A percentile compares a stretch with the other conserved stretches of the same genome.
Evolutionary conservation across 495 filamentous ascomycete genomes (phyloP).

Genomic region (Apodospora peruviana): DNA sequence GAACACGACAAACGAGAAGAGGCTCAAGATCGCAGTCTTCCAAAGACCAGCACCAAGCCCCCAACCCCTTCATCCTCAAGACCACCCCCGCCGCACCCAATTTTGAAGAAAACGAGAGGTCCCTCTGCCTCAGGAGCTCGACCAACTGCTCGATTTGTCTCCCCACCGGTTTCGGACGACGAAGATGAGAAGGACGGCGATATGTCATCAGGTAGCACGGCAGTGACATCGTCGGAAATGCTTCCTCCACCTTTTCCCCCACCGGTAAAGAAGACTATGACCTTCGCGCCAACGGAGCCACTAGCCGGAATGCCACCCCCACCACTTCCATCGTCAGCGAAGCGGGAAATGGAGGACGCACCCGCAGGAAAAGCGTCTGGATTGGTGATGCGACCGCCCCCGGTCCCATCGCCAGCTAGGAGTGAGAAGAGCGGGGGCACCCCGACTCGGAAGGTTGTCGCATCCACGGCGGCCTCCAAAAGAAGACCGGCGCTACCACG

Average conservation of each 20-base stretch:
- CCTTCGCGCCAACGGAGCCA: neutral
- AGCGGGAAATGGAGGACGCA: neutral
- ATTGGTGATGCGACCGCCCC: slow-evolving; percentile 15
- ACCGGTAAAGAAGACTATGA: neutral
- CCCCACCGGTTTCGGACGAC: slow-evolving; percentile 38
- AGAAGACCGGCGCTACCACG: slow-evolving; percentile 33
- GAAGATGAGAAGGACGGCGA: slow-evolving; percentile 22
- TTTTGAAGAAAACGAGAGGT: slow-evolving; percentile 48
- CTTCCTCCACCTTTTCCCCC: slow-evolving; percentile 18
- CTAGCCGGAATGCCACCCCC: neutral
- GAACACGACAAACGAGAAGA: neutral
- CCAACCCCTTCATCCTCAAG: slow-evolving; percentile 24
- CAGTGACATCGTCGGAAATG: slow-evolving; percentile 12
- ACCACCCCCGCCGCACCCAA: slow-evolving; percentile 39
- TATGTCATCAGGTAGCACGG: slow-evolving; percentile 15
- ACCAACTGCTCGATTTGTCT: slow-evolving; percentile 48
- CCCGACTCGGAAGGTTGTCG: slow-evolving; percentile 32
- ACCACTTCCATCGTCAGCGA: neutral
- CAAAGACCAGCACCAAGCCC: slow-evolving; percentile 15
- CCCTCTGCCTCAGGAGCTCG: slow-evolving; percentile 43
- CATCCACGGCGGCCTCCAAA: slow-evolving; percentile 26
- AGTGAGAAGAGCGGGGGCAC: slow-evolving; percentile 15
- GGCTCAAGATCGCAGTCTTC: neutral
- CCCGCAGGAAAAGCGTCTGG: neutral
- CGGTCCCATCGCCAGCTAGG: slow-evolving; percentile 7